These are phyloP conservation scores for Leersia perrieri DNA, from an alignment of 176 grass and related monocot genomes.

Conservation along the genomic window DNA sequence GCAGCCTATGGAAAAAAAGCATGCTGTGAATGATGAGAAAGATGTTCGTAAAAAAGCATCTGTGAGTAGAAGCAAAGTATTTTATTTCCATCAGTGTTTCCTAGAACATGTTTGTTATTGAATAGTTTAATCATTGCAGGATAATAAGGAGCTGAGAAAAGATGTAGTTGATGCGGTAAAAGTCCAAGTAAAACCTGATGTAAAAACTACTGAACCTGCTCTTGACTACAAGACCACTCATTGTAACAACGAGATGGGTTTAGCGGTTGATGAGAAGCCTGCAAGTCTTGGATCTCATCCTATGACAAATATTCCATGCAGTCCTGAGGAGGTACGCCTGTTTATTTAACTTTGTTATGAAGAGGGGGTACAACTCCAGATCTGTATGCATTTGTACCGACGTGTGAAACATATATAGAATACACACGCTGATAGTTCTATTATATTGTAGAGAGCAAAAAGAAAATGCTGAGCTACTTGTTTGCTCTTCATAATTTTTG, in stretches of 20 bases:
- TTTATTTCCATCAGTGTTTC: conserved; percentile 4
- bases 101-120: background rate
- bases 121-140: conserved; percentile 31
- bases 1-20: conserved; percentile 37
- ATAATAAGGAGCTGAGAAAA: conserved; percentile 39
- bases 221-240: conserved; percentile 16
- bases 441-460: conserved; percentile 4
- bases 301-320: conserved; percentile 15
- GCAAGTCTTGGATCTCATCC: conserved; percentile 25
- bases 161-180: conserved; percentile 35
- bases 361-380: background rate
- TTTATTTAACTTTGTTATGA: conserved; percentile 29
- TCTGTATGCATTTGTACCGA: background rate
- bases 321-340: conserved; percentile 45
- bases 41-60: conserved; percentile 39
- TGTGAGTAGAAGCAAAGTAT: conserved; percentile 53
- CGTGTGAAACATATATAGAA: background rate
- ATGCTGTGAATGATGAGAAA: conserved; percentile 41
- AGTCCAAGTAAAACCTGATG: conserved; percentile 37
- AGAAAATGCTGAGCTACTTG: background rate
- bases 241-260: conserved; percentile 17
- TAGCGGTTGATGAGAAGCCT: conserved; percentile 29
- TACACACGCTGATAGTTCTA: background rate
- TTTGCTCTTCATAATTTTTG: conserved; percentile 20
- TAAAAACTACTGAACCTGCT: conserved; percentile 1